A percentile compares a stretch with the other conserved stretches of the same genome.
phyloP scores from a whole-genome alignment of 768 basidiomycete species.

The Suillus subaureus region DNA sequence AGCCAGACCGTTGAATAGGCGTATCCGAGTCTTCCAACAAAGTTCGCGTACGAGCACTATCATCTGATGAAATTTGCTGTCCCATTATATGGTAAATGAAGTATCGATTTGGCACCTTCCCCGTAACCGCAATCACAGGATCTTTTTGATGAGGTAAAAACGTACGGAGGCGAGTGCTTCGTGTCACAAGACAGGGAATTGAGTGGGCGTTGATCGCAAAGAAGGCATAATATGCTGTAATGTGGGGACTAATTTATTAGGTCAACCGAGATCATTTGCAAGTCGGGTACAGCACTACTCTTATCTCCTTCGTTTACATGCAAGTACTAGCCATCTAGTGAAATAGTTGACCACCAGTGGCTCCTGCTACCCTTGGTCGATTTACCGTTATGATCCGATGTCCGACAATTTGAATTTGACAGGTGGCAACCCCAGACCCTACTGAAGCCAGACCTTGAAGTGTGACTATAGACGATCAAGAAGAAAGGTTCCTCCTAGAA shows the following conservation, averaged over 20 bases:
- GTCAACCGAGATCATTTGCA: background rate
- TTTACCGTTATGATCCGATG: too few relatives aligned
- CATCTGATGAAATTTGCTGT: slow-evolving; percentile 3
- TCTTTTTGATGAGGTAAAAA: background rate
- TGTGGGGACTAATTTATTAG: background rate
- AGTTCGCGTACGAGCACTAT: background rate
- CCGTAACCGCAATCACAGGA: background rate
- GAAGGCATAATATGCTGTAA: background rate
- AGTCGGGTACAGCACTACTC: background rate
- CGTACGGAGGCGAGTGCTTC: background rate
- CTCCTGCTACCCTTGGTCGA: too few relatives aligned
- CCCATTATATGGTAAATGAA: slow-evolving; percentile 1
- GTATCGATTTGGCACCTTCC: background rate
- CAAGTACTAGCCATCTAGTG: too few relatives aligned
- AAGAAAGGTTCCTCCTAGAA: too few relatives aligned
- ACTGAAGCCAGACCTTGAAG: too few relatives aligned
- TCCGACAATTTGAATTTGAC: too few relatives aligned
- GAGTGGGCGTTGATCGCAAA: background rate
- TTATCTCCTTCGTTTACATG: background rate
- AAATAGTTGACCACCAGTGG: too few relatives aligned
- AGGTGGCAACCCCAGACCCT: too few relatives aligned
- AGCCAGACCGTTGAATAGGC: background rate
- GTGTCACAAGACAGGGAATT: background rate
- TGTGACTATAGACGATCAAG: too few relatives aligned
- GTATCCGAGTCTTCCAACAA: background rate